phyloP scores from a whole-genome alignment of 2,329 filamentous ascomycete species.

The Simplicillium sp. region DNA sequence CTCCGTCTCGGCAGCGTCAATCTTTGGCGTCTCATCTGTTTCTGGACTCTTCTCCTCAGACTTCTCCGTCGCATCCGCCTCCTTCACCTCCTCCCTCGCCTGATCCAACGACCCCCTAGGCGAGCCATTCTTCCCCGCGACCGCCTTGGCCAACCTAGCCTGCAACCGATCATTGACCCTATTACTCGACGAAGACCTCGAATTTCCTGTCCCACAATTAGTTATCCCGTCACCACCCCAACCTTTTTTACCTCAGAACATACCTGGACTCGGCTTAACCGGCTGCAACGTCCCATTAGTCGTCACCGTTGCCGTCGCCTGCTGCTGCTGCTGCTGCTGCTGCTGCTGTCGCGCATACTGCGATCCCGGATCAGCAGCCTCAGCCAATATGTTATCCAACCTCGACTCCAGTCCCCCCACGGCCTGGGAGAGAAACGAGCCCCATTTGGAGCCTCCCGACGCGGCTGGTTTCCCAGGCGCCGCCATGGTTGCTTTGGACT shows the following conservation, averaged over 20 bases:
- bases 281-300: constrained; percentile 13
- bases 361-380: constrained; percentile 47
- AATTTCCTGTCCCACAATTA: too few species aligned
- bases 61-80: not conserved
- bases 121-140: constrained; percentile 57
- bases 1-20: not conserved
- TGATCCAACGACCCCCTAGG: constrained; percentile 27
- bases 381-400: constrained; percentile 82
- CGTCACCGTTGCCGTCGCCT: constrained; percentile 19
- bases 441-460: constrained; percentile 49
- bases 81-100: constrained; percentile 16
- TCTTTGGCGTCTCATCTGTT: not conserved
- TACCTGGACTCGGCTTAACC: constrained; percentile 23
- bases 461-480: constrained; percentile 35
- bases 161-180: constrained; percentile 74
- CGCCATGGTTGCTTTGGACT: constrained; percentile 28
- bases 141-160: constrained; percentile 78
- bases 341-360: constrained; percentile 24
- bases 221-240: constrained; percentile 6
- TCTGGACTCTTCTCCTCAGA: not conserved
- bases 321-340: not conserved
- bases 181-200: constrained; percentile 54
- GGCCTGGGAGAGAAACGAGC: constrained; percentile 75
- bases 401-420: constrained; percentile 90
- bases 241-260: constrained; percentile 4